These are phyloP conservation scores for Clathrus columnatus DNA, from an alignment of 768 basidiomycete genomes.

Conservation along the genomic window DNA sequence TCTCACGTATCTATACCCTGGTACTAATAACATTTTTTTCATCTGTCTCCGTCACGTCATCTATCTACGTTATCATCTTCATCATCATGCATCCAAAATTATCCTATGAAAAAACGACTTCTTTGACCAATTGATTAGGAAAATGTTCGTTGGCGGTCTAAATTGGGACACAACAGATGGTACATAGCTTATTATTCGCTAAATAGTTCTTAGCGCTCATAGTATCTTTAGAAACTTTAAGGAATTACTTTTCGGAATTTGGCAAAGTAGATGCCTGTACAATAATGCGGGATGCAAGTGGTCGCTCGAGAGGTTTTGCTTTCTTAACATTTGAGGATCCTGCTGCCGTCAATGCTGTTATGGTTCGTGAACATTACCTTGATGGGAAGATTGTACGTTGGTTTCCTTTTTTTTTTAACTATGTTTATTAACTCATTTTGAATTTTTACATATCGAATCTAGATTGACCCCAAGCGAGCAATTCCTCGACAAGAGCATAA, in stretches of 20 bases:
- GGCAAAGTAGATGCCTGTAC: conserved; percentile 96
- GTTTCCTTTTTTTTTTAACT: conserved; percentile 14
- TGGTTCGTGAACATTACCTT: conserved; percentile 89
- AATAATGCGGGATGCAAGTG: conserved; percentile 95
- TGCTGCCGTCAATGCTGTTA: conserved; percentile 88
- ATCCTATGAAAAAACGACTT: conserved; percentile 17
- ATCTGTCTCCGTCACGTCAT: conserved; percentile 23
- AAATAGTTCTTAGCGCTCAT: conserved; percentile 21
- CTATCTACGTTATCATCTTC: conserved; percentile 18
- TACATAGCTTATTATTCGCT: conserved; percentile 33
- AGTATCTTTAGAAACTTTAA: conserved; percentile 52
- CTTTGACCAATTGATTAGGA: conserved; percentile 49
- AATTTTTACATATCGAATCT: conserved; percentile 12
- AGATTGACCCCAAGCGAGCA: conserved; percentile 99
- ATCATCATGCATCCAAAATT: conserved; percentile 20
- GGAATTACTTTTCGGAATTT: conserved; percentile 90
- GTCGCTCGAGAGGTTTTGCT: conserved; percentile 93
- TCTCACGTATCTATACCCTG: conserved; percentile 59
- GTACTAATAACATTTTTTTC: conserved; percentile 71
- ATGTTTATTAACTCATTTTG: background rate
- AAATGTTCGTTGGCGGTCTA: conserved; percentile 99
- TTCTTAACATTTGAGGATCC: conserved; percentile 95
- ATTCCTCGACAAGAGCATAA: conserved; percentile 95
- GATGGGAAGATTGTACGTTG: conserved; percentile 95
- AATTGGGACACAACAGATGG: conserved; percentile 99